phyloP scores from a whole-genome alignment of 2,329 filamentous ascomycete genomes.

The Aphanocladium album region DNA sequence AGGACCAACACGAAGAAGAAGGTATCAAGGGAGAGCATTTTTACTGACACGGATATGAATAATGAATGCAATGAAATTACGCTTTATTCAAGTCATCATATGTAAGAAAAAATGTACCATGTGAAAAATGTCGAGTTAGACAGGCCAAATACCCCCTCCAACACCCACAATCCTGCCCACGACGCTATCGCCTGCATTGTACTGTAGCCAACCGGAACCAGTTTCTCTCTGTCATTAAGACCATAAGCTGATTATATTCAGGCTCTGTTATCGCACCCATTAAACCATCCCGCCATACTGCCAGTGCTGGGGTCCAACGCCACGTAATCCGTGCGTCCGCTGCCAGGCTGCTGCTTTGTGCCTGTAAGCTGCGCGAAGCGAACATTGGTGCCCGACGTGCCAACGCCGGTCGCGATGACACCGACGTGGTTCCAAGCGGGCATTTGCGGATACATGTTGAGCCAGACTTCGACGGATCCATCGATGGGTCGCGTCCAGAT shows the following conservation, averaged over 20 bases:
- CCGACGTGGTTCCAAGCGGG: conserved; percentile 15
- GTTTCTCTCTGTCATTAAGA: no score
- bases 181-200: no score
- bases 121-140: no score
- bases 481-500: conserved; percentile 17
- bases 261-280: conserved; percentile 17
- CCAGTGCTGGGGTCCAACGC: neutral
- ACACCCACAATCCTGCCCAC: no score
- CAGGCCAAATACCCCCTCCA: no score
- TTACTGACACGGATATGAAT: neutral
- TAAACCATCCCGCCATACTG: conserved; percentile 10
- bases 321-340: conserved; percentile 3
- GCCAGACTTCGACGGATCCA: conserved; percentile 15
- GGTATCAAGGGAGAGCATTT: no score
- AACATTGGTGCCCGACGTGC: conserved; percentile 17
- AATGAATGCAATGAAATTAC: neutral
- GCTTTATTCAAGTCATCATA: no score
- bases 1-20: no score
- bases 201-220: no score
- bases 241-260: no score
- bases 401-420: conserved; percentile 14
- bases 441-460: conserved; percentile 17
- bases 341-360: neutral
- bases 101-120: no score
- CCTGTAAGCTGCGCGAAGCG: conserved; percentile 12